Evolutionary conservation across 2,329 filamentous ascomycete genomes (phyloP), one percentile per base, ranked within the genome.

Genomic region (Alternaria tenuissima): DNA sequence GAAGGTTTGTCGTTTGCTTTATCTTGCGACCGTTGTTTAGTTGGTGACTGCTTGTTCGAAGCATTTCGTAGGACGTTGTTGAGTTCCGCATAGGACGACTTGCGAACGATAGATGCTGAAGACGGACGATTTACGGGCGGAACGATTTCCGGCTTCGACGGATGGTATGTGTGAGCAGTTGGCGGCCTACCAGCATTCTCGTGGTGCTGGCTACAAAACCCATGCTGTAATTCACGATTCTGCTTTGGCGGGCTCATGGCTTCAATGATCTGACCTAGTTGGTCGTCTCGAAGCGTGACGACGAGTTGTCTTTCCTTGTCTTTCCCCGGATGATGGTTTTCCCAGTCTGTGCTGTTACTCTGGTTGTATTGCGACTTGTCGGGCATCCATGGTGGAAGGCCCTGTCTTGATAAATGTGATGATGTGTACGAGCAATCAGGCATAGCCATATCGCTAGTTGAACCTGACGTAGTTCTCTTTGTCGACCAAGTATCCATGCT

Each of bases 191-290:
- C 32, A 28, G 36, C 42, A n/a, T 54, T 54, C 11, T 49, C 53
- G 24, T 57, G 39, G 28, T 41, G 55, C 11, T 60, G 60, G 14
- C 18, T 26, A 22, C 24, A 30, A 3, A 55, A 47, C 9, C 51
- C 54, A 7, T 47, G 44, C 8, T 43, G 26, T 36, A 53, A 22
- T 32, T 61, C 51, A 30, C 86, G 92, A 52, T 92, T 91, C 1
- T 95, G 96, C 55, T 70, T 72, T 4, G 70, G 64, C 18, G 70
- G 71, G 47, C 70, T 74, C 22, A 70, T 65, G 2, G 63, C 70
- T 32, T 74, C 62, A 11, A 72, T 67, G 2, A 74, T 59, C 28
- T 71, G 66, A 4, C 69, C 73, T 20, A 75, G 59, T 39, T 76
- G 75, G 28, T 77, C 72, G 5, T 76, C 72, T 39, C 65, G 57